These are phyloP conservation scores for Ophiostoma populinum DNA, from an alignment of 2,329 filamentous ascomycete genomes.

Conservation along the genomic window DNA sequence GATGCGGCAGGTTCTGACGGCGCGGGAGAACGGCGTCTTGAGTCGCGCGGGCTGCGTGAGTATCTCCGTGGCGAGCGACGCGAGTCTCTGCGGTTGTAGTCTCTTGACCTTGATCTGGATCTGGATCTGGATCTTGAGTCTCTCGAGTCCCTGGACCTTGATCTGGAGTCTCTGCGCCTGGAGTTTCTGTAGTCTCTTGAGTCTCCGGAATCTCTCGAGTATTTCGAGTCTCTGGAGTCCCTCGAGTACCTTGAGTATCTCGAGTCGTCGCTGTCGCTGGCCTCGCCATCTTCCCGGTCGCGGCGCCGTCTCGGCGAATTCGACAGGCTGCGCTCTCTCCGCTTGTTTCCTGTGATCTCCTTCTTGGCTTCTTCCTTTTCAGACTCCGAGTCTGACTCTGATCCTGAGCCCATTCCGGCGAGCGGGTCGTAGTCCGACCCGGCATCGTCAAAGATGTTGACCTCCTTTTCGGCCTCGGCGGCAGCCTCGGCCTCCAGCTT, in stretches of 20 bases:
- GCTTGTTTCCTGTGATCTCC: constrained; percentile 8
- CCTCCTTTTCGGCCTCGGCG: constrained; percentile 30
- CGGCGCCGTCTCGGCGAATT: not conserved
- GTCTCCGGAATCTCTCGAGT: not conserved
- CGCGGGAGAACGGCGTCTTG: no score
- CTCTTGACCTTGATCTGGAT: no score
- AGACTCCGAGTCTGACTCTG: constrained; percentile 20
- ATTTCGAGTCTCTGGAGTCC: not conserved
- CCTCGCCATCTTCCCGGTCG: constrained; percentile 7
- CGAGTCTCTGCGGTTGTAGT: not conserved
- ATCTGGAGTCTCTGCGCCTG: not conserved
- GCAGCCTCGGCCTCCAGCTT: constrained; percentile 28
- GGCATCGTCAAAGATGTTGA: constrained; percentile 48
- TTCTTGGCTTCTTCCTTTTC: constrained; percentile 9
- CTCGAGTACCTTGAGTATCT: not conserved
- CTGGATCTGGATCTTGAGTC: not conserved
- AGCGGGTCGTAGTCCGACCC: constrained; percentile 52
- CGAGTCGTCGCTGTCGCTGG: constrained; percentile 5
- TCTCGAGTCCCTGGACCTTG: not conserved
- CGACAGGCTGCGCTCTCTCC: constrained; percentile 8
- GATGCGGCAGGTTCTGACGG: constrained; percentile 11
- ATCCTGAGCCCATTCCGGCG: constrained; percentile 33
- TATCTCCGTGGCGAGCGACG: not conserved
- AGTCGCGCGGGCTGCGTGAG: no score
- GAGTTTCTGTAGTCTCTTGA: not conserved